phyloP scores from a whole-genome alignment of 2,329 filamentous ascomycete genomes.

The Aphanocladium album region DNA sequence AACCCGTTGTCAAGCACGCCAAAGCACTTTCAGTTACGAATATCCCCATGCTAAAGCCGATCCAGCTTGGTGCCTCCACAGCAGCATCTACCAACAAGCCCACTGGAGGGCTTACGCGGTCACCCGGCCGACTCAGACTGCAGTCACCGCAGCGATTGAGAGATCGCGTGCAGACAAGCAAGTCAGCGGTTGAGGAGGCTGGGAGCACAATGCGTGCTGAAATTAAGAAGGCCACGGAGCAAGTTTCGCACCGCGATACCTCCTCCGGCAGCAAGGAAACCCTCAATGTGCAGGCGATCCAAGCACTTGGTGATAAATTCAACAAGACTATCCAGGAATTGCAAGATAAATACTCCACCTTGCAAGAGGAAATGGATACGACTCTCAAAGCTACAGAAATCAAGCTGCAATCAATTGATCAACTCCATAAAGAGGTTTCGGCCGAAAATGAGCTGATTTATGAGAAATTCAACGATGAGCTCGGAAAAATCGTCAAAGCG shows the following conservation, averaged over 20 bases:
- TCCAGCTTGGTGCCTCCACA: constrained; percentile 23
- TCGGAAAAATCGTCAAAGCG: constrained; percentile 75
- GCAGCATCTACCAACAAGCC: constrained; percentile 21
- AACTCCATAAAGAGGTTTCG: constrained; percentile 80
- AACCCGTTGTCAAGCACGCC: constrained; percentile 28
- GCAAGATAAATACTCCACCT: constrained; percentile 52
- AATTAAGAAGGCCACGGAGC: background rate
- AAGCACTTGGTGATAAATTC: constrained; percentile 62
- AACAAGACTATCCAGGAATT: constrained; percentile 56
- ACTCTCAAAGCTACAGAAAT: constrained; percentile 69
- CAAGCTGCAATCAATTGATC: constrained; percentile 77
- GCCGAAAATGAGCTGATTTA: constrained; percentile 93
- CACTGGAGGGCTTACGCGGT: constrained; percentile 13
- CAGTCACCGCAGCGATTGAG: constrained; percentile 72
- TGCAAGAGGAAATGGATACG: constrained; percentile 67
- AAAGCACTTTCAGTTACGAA: constrained; percentile 50
- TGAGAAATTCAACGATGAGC: constrained; percentile 85
- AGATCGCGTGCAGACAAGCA: constrained; percentile 79
- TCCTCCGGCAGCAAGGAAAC: constrained; percentile 32
- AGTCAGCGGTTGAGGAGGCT: constrained; percentile 64
- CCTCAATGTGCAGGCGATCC: constrained; percentile 42
- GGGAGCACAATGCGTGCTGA: constrained; percentile 35
- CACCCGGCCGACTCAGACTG: constrained; percentile 54
- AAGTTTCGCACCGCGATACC: constrained; percentile 24
- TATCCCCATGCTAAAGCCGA: constrained; percentile 49